Base-by-base conservation (phyloP, 495 filamentous ascomycete species). In the Podospora didyma region DNA sequence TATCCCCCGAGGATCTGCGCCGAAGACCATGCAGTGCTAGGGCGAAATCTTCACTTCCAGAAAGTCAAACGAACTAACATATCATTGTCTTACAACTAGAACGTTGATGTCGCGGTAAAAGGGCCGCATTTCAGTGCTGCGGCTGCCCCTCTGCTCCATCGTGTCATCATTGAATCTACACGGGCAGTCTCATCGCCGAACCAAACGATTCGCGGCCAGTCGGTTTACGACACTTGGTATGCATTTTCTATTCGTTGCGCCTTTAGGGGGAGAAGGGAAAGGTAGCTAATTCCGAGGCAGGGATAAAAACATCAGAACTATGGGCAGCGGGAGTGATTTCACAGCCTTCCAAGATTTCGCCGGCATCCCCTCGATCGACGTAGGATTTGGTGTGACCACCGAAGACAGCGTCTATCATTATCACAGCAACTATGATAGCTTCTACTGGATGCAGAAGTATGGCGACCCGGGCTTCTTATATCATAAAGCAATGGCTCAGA, bases 341-440 rank as follows among this genome's bases (percentile, higher is more conserved):
- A 89, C 92, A 21, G 87, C 95, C 47, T 98, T 96, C 72, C 93
- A 97, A 69, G 86, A 94, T 67, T 87, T 90, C 60, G 92, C 90
- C 20, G 94, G 94, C 44, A 83, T 89, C 37, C 91, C 91, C 6
- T 91, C 85, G 45, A 75, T 97, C 58, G 91, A 96, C 64, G 83
- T 97, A 58, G 83, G 86, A 35, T 98, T 98, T 69, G 66, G 71
- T 39, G 80, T 82, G 16, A 71, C 78, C 37, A 64, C 77, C 20
- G 63, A 51, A 6, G 64, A 64, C 35, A 59, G 74, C 7, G 73
- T 83, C 17, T 96, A 84, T 70, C 92, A 94, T 16, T 91, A 92
- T 62, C 88, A 95, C 71, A 92, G 87, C 69, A 97, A 95, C 76
- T 96, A 96, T 73, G 95, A 97, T 70, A 90, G 84, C 57, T 93